Conservation (phyloP, 306 rosid species). For the Quercus agrifolia region DNA sequence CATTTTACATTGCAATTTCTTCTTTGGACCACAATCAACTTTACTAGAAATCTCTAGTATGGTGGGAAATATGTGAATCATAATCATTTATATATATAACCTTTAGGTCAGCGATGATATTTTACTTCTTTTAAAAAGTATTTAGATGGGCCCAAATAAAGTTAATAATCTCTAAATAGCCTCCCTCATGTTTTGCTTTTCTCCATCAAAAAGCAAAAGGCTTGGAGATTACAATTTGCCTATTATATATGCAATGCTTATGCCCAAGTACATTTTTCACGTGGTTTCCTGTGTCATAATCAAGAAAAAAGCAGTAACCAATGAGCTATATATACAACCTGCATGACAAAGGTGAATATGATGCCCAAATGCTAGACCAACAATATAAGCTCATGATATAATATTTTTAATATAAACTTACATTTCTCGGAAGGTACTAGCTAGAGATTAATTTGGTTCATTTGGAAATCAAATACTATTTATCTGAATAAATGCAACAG, state of each 20-base stretch:
- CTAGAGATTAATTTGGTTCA: not conserved
- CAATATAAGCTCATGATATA: no score
- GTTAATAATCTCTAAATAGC: not conserved
- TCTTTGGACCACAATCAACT: not conserved
- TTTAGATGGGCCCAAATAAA: not conserved
- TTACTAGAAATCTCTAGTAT: not conserved
- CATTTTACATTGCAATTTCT: not conserved
- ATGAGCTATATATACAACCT: not conserved
- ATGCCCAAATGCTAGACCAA: not conserved
- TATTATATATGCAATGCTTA: not conserved
- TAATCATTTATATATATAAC: not conserved
- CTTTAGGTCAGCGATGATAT: not conserved
- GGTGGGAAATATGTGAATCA: not conserved
- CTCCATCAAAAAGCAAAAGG: not conserved
- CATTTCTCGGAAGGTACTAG: not conserved
- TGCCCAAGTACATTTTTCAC: not conserved
- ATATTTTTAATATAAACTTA: no score
- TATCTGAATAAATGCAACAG: not conserved
- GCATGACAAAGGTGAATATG: not conserved
- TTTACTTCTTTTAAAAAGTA: not conserved
- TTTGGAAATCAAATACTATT: not conserved
- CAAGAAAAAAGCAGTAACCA: not conserved
- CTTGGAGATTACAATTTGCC: not conserved
- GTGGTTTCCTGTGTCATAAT: not conserved
- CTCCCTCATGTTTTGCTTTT: not conserved